Evolutionary conservation across 2,329 filamentous ascomycete species (phyloP).

Genomic region (Cordyceps fumosorosea): DNA sequence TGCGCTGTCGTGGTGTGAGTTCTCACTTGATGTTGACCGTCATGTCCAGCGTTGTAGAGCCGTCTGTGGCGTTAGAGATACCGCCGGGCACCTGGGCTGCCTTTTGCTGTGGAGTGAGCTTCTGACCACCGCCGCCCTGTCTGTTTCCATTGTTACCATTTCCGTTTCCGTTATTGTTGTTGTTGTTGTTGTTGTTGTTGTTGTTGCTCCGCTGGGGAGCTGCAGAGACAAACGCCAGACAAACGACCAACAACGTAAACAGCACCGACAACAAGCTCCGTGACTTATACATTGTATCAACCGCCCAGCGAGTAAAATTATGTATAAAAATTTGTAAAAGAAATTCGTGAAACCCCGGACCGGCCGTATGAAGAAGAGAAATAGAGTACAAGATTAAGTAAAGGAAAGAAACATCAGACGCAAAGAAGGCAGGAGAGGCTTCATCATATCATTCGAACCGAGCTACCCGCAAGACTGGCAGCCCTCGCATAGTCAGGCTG

Average conservation of each 20-base stretch:
- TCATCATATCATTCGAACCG: neutral
- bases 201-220: neutral
- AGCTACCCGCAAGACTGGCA: neutral
- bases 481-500: neutral
- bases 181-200: neutral
- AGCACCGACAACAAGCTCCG: conserved; percentile 1
- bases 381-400: neutral
- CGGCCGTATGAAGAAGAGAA: neutral
- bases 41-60: conserved; percentile 44
- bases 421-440: neutral
- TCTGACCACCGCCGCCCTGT: neutral
- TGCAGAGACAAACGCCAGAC: conserved; percentile 1
- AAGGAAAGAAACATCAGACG: neutral
- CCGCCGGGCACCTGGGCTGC: neutral
- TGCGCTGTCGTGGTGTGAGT: conserved; percentile 12
- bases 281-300: neutral
- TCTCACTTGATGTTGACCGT: conserved; percentile 48
- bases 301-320: neutral
- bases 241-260: neutral
- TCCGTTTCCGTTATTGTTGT: neutral
- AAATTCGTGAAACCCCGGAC: neutral
- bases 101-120: neutral
- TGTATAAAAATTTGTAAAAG: neutral
- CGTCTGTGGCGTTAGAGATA: conserved; percentile 41
- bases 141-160: neutral